Evolutionary conservation across 495 filamentous ascomycete species (phyloP).

Genomic region (Tuber melanosporum): DNA sequence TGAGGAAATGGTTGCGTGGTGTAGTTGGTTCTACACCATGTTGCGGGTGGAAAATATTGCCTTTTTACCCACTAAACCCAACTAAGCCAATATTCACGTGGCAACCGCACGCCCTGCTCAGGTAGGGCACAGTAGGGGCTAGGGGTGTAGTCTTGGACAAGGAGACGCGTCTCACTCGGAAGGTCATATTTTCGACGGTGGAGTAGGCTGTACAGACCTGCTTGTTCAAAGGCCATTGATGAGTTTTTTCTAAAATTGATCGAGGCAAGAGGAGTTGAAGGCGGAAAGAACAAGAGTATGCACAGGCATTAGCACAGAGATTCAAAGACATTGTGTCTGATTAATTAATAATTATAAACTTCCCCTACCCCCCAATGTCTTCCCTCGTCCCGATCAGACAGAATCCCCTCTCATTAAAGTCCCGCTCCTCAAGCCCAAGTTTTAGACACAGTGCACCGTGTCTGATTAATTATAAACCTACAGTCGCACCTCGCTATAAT

Average conservation of each 20-base stretch:
- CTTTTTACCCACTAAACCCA: too few relatives aligned
- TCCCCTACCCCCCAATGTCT: not conserved
- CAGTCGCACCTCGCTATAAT: too few relatives aligned
- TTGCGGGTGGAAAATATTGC: too few relatives aligned
- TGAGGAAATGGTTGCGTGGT: not conserved
- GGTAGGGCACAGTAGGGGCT: too few relatives aligned
- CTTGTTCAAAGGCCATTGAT: not conserved
- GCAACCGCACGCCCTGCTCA: too few relatives aligned
- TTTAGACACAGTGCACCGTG: not conserved
- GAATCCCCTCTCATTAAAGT: not conserved
- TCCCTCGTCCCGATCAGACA: not conserved
- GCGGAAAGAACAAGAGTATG: not conserved
- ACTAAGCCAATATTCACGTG: too few relatives aligned
- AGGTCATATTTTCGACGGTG: too few relatives aligned
- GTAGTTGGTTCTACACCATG: too few relatives aligned
- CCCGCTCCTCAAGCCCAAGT: not conserved
- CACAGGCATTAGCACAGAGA: not conserved
- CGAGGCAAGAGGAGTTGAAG: not conserved
- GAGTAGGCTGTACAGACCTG: too few relatives aligned
- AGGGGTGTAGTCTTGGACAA: too few relatives aligned
- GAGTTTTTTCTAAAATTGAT: conserved; percentile 9
- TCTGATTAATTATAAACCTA: not conserved
- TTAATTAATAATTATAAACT: conserved; percentile 8
- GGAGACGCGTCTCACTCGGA: too few relatives aligned
- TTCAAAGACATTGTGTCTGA: not conserved